phyloP scores from a whole-genome alignment of 805 yeast genomes.

The Wickerhamomyces chaumierensis region DNA sequence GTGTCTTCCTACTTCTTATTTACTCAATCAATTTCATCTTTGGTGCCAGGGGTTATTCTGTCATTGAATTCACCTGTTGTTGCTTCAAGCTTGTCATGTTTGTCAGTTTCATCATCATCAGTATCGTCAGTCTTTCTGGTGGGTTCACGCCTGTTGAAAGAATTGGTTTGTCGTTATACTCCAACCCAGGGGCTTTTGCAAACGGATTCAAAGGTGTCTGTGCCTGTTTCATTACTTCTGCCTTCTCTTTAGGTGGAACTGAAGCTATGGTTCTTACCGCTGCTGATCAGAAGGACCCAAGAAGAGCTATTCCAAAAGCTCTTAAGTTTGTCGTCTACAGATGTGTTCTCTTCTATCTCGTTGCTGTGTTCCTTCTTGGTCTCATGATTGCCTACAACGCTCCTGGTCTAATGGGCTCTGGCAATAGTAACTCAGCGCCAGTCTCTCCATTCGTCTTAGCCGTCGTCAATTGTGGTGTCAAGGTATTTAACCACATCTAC shows the following conservation, averaged over 20 bases:
- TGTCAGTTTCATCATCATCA: slow-evolving; percentile 45
- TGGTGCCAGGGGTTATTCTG: slow-evolving; percentile 51
- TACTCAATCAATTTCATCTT: slow-evolving; percentile 31
- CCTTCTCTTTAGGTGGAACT: slow-evolving; percentile 52
- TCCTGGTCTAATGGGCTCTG: slow-evolving; percentile 29
- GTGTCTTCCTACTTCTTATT: slow-evolving; percentile 37
- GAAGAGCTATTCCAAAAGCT: slow-evolving; percentile 44
- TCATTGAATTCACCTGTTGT: slow-evolving; percentile 56
- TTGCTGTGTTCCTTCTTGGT: slow-evolving; percentile 36
- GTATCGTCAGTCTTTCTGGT: slow-evolving; percentile 32
- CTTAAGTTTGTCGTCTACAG: slow-evolving; percentile 47
- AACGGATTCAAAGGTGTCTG: slow-evolving; percentile 46
- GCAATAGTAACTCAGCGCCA: slow-evolving; percentile 24
- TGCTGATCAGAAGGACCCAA: slow-evolving; percentile 34
- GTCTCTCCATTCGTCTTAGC: slow-evolving; percentile 70
- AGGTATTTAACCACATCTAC: slow-evolving; percentile 48
- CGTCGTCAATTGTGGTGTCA: slow-evolving; percentile 38
- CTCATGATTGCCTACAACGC: slow-evolving; percentile 42
- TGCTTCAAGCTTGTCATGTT: slow-evolving; percentile 52
- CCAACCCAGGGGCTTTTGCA: slow-evolving; percentile 41
- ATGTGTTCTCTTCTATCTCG: slow-evolving; percentile 36
- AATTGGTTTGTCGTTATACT: slow-evolving; percentile 41
- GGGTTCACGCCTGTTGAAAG: slow-evolving; percentile 32
- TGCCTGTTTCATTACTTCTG: slow-evolving; percentile 41
- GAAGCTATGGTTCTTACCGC: slow-evolving; percentile 50